A percentile compares a stretch with the other conserved stretches of the same genome.
These are phyloP conservation scores for Kazachstania psychrophila DNA, from an alignment of 805 yeast species.

Conservation along the genomic window DNA sequence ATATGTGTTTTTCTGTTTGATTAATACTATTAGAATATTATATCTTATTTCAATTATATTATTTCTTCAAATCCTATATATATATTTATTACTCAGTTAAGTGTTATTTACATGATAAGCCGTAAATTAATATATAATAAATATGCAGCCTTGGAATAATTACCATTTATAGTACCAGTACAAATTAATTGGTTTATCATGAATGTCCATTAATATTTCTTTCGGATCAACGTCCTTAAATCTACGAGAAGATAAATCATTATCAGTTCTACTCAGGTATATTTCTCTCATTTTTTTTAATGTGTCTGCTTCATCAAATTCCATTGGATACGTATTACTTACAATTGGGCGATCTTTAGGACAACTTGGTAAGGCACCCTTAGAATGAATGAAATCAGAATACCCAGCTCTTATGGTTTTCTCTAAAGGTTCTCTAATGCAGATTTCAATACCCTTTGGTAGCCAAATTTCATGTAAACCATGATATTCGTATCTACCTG, in stretches of 20 bases:
- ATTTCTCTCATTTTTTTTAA: conserved; percentile 20
- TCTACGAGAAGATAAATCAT: conserved; percentile 17
- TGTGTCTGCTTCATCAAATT: conserved; percentile 13
- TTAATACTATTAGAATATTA: too few relatives aligned
- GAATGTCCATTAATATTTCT: conserved; percentile 10
- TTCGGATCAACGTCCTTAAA: conserved; percentile 13
- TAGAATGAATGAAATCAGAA: conserved; percentile 32
- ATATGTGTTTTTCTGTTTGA: too few relatives aligned
- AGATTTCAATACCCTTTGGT: conserved; percentile 46
- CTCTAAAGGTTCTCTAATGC: conserved; percentile 45
- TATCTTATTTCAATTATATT: too few relatives aligned
- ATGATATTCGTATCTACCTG: conserved; percentile 35
- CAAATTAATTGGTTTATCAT: conserved; percentile 17
- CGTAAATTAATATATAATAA: too few relatives aligned
- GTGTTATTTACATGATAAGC: too few relatives aligned
- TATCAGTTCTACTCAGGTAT: conserved; percentile 21
- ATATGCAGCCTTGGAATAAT: too few relatives aligned
- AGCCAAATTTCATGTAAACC: conserved; percentile 42
- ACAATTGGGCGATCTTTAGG: conserved; percentile 22
- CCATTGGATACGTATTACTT: conserved; percentile 24
- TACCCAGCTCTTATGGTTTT: conserved; percentile 15
- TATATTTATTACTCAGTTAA: too few relatives aligned
- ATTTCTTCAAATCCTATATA: too few relatives aligned
- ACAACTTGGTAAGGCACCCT: conserved; percentile 19
- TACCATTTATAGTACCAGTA: conserved; percentile 29